Conservation (phyloP, 306 rosid species). For the Cucurbita moschata region DNA sequence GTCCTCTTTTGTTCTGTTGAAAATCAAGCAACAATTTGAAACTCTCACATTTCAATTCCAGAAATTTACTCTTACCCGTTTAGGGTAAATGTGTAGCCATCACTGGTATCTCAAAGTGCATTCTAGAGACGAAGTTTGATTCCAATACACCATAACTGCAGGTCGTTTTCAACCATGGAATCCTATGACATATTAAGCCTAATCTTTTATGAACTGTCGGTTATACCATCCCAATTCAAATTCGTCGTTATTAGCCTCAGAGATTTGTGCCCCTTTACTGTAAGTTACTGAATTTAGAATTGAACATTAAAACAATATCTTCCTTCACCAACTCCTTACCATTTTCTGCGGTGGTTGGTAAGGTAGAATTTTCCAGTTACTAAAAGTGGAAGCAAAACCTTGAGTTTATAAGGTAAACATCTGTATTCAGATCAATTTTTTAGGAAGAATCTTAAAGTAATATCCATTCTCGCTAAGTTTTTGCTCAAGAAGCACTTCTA, state of each 20-base stretch:
- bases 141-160: neutral
- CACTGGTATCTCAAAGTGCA: neutral
- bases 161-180: slow-evolving; percentile 2
- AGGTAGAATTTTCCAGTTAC: neutral
- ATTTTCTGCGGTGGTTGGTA: neutral
- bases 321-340: neutral
- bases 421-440: neutral
- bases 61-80: neutral
- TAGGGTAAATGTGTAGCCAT: neutral
- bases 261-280: neutral
- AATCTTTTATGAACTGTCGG: neutral
- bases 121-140: neutral
- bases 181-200: neutral
- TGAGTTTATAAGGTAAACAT: neutral
- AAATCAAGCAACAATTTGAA: neutral
- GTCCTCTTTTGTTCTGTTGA: neutral
- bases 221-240: neutral
- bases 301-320: neutral
- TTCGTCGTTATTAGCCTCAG: neutral
- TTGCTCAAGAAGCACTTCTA: neutral
- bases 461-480: too few species aligned
- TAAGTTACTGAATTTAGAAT: neutral
- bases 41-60: neutral
- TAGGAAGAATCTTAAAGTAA: neutral
- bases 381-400: neutral